Evolutionary conservation across 2,329 filamentous ascomycete species (phyloP), one percentile per base, ranked within the genome.

Genomic region (Didymella segeticola): DNA sequence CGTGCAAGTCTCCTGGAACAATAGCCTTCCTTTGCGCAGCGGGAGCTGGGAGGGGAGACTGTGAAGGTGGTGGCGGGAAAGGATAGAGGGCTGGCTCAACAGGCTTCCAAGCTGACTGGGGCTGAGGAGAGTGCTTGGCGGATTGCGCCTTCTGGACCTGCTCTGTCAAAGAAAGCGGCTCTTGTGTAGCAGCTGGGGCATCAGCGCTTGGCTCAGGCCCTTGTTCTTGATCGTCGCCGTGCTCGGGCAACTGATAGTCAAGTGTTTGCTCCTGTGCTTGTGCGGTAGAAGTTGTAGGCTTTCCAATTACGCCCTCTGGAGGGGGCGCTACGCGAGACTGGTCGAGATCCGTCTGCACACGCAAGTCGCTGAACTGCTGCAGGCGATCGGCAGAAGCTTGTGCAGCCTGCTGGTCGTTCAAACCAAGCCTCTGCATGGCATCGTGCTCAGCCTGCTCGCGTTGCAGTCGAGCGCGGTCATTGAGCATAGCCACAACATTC

Each of bases 11-110:
- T 62, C 96, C 92, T 1, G 93, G 91, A 3, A 97, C 83, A 59
- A 93, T 93, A 47, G 92, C 91, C 56, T 88, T 89, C 43, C 93
- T 87, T 77, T 96, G 92, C 9, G 93, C 92, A 36, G 90, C 91
- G 11, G 93, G 93, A 0, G 93, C 93, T 4, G 93, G 91, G 29
- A 97, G 82, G 33, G 92, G 91, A 2, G 91, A 96, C 19, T 85
- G 85, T 2, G 90, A 91, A 47, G 87, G 86, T 10, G 88, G 85
- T 10, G 89, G 87, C 37, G 89, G 89, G 73, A 88, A 87, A 5
- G 89, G 88, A 81, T 90, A 87, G n/a, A 92, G 90, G 68, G 96
- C 82, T 23, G 86, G 88, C 57, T 86, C 84, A 20, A 82, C 77
- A 68, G 86, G 86, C 25, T 76, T 80, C 84, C 85, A 87, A 15